Evolutionary conservation across 164 flowering plant genomes (phyloP), one percentile per base, ranked within the genome.

Genomic region (Nymphaea thermarum): DNA sequence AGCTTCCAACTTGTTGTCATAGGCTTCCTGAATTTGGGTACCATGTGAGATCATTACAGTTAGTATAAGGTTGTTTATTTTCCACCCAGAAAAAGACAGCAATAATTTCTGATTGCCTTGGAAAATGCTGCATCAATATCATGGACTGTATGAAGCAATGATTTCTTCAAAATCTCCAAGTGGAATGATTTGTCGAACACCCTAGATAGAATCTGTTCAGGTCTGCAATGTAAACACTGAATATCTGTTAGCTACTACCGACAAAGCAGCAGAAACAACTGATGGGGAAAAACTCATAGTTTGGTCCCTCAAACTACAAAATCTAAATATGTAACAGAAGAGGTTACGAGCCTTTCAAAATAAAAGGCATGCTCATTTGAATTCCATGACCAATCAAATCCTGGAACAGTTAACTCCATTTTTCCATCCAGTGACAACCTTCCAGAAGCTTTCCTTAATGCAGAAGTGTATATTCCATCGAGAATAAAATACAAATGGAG

Each of bases 81-180:
- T 8, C 11, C 11, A 61, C 11, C 16, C 6, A 36, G n/a, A 11
- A 36, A 8, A 61, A 6, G 64, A 8, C 16, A 6, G 8, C 3
- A 55, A 61, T 36, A n/a, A 11, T n/a, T n/a, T 61, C 12, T 61
- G 71, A 76, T 67, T 77, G 71, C 98, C 97, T 82, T 85, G 10
- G 97, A 81, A 82, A 95, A 92, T 67, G 84, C 73, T 12, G 83
- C 80, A 80, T 95, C 98, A 59, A 95, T 84, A 73, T 95, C 98
- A 80, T 76, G 88, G 59, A 92, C 80, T 72, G 98, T 87, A 70
- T 91, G 88, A 76, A 95, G 64, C 78, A 95, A 80, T 69, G 99
- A 88, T 81, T 92, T 91, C 74, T 82, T 92, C 81, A 95, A 74
- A 61, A 95, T 84, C 72, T 90, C 92, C 87, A 87, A 80, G 77